Evolutionary conservation across 257 asterid genomes (phyloP).

Genomic region (Solanum clarkiae): DNA sequence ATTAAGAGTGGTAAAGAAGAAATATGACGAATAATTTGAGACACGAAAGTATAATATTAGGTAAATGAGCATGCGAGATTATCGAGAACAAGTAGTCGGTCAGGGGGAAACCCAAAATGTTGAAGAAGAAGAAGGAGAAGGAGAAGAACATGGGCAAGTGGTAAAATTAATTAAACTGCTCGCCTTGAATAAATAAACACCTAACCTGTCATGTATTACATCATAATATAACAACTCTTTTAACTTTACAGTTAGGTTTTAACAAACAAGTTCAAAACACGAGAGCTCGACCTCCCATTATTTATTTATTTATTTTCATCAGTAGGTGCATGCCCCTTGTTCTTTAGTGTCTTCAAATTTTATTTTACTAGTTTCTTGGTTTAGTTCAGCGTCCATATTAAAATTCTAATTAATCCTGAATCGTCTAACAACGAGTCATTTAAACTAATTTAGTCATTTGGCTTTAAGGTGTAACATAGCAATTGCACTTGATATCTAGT

Average conservation of each 20-base stretch:
- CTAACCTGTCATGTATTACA: neutral
- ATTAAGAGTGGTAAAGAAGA: neutral
- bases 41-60: neutral
- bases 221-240: neutral
- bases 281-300: constrained; percentile 36
- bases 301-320: neutral
- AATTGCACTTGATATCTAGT: neutral
- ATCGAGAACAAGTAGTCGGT: constrained; percentile 1
- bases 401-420: too few species aligned
- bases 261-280: constrained; percentile 29
- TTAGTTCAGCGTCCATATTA: too few species aligned
- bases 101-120: constrained; percentile 6
- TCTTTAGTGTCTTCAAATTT: neutral
- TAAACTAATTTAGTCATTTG: neutral
- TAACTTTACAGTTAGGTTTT: constrained; percentile 25
- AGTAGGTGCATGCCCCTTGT: constrained; percentile 3
- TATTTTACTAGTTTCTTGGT: neutral
- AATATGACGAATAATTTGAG: neutral
- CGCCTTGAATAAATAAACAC: constrained; percentile 12
- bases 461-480: neutral
- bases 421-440: neutral
- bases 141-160: constrained; percentile 21
- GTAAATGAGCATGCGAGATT: constrained; percentile 1
- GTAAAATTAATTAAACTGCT: neutral
- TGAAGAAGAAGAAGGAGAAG: constrained; percentile 4